Conservation (phyloP, 139 green algal species). For the Astrephomene gubernaculifera region DNA sequence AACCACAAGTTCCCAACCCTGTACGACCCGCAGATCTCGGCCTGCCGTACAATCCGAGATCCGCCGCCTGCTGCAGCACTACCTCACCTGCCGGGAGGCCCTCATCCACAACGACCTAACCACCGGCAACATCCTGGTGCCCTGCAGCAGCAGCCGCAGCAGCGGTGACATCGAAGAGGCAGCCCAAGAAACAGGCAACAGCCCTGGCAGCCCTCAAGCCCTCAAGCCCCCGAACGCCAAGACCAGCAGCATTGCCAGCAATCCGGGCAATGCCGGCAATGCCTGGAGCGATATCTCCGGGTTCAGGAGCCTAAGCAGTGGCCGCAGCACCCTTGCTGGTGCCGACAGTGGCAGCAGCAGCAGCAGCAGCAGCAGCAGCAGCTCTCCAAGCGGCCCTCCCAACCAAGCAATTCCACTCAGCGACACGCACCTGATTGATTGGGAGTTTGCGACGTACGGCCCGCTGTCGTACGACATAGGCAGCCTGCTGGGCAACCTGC, state of each 20-base stretch:
- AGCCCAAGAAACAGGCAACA: background rate
- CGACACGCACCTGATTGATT: slow-evolving; percentile 59
- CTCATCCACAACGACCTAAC: slow-evolving; percentile 69
- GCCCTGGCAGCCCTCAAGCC: no score
- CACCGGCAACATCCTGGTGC: slow-evolving; percentile 60
- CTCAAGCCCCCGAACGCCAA: no score
- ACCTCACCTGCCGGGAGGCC: slow-evolving; percentile 40
- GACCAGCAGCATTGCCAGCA: no score
- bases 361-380: background rate
- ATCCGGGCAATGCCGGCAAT: no score
- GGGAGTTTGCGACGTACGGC: slow-evolving; percentile 65
- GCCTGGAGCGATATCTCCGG: no score
- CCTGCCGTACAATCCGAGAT: background rate
- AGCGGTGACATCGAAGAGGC: no score
- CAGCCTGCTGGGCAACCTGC: slow-evolving; percentile 55
- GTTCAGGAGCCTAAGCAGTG: no score
- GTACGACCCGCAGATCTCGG: no score
- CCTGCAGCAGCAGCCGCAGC: slow-evolving; percentile 7
- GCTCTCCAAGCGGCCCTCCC: no score
- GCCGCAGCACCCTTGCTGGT: no score
- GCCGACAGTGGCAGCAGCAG: slow-evolving; percentile 5
- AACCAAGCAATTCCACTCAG: no score
- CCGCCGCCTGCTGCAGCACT: slow-evolving; percentile 40
- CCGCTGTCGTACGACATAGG: slow-evolving; percentile 61
- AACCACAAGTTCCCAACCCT: no score